Evolutionary conservation across 768 basidiomycete species (phyloP), one percentile per base, ranked within the genome.

Genomic region (Tylopilus intermedius): DNA sequence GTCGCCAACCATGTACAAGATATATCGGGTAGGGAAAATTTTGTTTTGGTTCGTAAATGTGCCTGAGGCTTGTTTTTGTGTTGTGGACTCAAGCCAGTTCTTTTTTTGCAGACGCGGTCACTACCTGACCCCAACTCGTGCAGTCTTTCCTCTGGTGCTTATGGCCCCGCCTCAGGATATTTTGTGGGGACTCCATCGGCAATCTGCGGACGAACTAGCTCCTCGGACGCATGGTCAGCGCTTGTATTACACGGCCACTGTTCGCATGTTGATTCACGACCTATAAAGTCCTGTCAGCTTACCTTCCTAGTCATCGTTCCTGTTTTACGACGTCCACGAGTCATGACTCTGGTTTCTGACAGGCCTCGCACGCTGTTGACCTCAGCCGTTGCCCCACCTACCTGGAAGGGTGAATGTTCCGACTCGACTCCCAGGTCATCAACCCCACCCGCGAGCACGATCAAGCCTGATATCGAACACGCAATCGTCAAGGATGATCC

Each of bases 401-500:
- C 18, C 3, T n/a, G 27, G 35, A 45, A 48, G n/a, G 27, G 42
- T 24, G 14, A 11, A 27, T 27, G 33, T 15, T 43, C 57, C 18
- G 32, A 18, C 6, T 15, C 27, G 26, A 49, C 32, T 1, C 29
- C 38, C 2, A 21, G 48, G 8, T 22, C 44, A 35, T 55, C 47
- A 10, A 41, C 46, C 4, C 32, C 32, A 9, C 41, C 52, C 11
- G 49, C 48, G 14, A 26, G 24, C 22, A 27, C 39, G 14, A 18
- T 39, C 37, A 57, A 62, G 45, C 52, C 47, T 22, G 74, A 74
- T 44, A 73, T 74, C 22, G 74, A 74, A 49, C 74, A 74, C 48
- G 66, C 61, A 6, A n/a, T 53, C 18, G 84, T 87, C 11, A 67
- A 72, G 9, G 76, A 87, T 57, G 85, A 87, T 65, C 85, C 85